These are phyloP conservation scores for Pythium periplocum DNA, from an alignment of 352 stramenopile genomes.

Conservation along the genomic window DNA sequence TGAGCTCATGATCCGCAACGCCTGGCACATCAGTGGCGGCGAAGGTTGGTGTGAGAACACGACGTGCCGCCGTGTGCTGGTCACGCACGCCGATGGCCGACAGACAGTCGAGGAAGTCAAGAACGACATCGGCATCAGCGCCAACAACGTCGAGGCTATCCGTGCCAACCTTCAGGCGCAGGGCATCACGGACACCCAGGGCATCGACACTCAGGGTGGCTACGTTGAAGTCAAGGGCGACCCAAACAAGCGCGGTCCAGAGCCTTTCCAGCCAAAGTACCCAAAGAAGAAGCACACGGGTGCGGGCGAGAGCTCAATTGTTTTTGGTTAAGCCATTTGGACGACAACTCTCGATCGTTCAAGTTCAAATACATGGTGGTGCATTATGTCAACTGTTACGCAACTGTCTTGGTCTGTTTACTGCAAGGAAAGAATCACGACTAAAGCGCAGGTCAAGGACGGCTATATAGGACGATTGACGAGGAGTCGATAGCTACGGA, in stretches of 20 bases:
- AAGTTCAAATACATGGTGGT: too few relatives aligned
- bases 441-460: background rate
- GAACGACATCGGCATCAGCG: constrained; percentile 71
- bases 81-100: constrained; percentile 76
- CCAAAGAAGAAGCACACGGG: constrained; percentile 78
- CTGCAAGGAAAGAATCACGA: background rate
- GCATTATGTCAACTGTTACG: too few relatives aligned
- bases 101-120: constrained; percentile 84
- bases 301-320: constrained; percentile 70
- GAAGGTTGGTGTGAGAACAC: constrained; percentile 82
- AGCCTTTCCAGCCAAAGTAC: constrained; percentile 47
- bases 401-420: too few relatives aligned
- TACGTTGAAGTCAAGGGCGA: constrained; percentile 47
- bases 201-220: constrained; percentile 33
- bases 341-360: too few relatives aligned
- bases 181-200: constrained; percentile 46
- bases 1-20: constrained; percentile 90
- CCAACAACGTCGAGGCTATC: constrained; percentile 69
- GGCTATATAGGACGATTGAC: background rate
- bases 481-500: background rate
- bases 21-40: constrained; percentile 82
- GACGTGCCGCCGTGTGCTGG: constrained; percentile 83
- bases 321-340: constrained; percentile 53
- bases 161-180: constrained; percentile 70
- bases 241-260: constrained; percentile 35